Percentiles rank a stretch among this genome's conserved stretches.
phyloP scores from a whole-genome alignment of 495 filamentous ascomycete species.

The Apiosordaria backusii region DNA sequence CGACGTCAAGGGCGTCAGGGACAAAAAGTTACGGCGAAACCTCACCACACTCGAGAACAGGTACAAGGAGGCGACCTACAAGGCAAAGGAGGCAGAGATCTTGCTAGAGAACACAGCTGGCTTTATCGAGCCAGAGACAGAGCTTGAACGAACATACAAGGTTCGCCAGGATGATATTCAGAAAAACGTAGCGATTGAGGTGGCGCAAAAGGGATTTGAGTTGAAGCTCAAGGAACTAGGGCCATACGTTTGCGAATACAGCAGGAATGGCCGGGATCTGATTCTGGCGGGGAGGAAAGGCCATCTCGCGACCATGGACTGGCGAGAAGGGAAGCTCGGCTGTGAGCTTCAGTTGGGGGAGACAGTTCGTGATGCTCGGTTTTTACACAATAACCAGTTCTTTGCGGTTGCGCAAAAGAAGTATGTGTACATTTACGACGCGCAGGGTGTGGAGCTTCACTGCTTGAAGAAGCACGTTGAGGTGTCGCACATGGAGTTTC shows the following conservation, averaged over 20 bases:
- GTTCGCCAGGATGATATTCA: slow-evolving; percentile 85
- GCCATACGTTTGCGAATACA: slow-evolving; percentile 84
- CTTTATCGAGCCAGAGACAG: slow-evolving; percentile 82
- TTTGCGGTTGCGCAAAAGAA: slow-evolving; percentile 99
- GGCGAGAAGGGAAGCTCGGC: slow-evolving; percentile 83
- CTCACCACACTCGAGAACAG: slow-evolving; percentile 73
- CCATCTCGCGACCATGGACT: slow-evolving; percentile 95
- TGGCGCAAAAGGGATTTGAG: slow-evolving; percentile 89
- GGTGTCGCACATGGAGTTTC: slow-evolving; percentile 90
- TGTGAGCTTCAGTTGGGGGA: slow-evolving; percentile 88
- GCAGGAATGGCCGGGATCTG: slow-evolving; percentile 79
- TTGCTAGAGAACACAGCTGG: slow-evolving; percentile 83
- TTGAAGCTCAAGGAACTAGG: slow-evolving; percentile 77
- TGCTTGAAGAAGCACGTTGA: slow-evolving; percentile 85
- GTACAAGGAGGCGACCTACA: slow-evolving; percentile 73
- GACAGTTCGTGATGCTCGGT: slow-evolving; percentile 82
- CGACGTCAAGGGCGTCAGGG: slow-evolving; percentile 53
- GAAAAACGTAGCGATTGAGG: slow-evolving; percentile 68
- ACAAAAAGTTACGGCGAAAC: slow-evolving; percentile 86
- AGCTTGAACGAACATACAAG: slow-evolving; percentile 87
- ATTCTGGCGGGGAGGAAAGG: slow-evolving; percentile 86
- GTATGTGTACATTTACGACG: slow-evolving; percentile 87
- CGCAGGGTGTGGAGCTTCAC: slow-evolving; percentile 83
- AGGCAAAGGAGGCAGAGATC: slow-evolving; percentile 92
- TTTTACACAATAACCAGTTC: slow-evolving; percentile 93